Base-by-base conservation (phyloP, 805 yeast genomes). In the Yamadazyma takamatsuzukensis region DNA sequence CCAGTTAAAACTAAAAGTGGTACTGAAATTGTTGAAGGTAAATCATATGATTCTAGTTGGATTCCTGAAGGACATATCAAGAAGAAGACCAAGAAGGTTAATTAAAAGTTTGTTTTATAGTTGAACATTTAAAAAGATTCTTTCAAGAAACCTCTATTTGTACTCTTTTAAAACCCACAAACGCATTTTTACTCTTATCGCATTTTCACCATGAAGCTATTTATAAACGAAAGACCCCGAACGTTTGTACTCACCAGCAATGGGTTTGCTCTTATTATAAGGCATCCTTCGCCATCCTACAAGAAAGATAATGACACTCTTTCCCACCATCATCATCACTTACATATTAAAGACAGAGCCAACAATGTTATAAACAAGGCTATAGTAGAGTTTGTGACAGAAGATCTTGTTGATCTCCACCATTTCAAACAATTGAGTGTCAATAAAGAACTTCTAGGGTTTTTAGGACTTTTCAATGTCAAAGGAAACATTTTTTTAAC, bases 221-320 rank as follows among this genome's bases (percentile, higher is more conserved):
- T 68, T 54, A 66, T 83, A 33, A 76, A 82, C 35, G 74, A 70
- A 36, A 54, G 65, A 21, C 90, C 93, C 2, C 64, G 96, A 34
- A 72, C 89, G 8, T 64, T 85, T 36, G 81, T 85, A 2, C 62
- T 87, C 3, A 74, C 78, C 3, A 72, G 81, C 14, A 68, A 71
- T 27, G 72, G 70, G 17, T 72, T 66, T 50, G 84, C 80, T 1
- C 63, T 87, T 39, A 64, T 80, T 3, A 65, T 87, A 29, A 66
- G 80, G 30, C 77, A 72, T 40, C 68, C 71, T 16, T 40, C 42
- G 33, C 69, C 70, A 9, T 44, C 42, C 4, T 52, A 56, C 18
- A 32, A 29, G 17, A 26, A 16, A 15, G 23, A 29, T n/a, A 27
- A 31, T 2, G 25, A 24, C 25, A 40, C 32, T 25, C 36, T 21